phyloP scores from a whole-genome alignment of 2,329 filamentous ascomycete species.

The Fusarium sp. region DNA sequence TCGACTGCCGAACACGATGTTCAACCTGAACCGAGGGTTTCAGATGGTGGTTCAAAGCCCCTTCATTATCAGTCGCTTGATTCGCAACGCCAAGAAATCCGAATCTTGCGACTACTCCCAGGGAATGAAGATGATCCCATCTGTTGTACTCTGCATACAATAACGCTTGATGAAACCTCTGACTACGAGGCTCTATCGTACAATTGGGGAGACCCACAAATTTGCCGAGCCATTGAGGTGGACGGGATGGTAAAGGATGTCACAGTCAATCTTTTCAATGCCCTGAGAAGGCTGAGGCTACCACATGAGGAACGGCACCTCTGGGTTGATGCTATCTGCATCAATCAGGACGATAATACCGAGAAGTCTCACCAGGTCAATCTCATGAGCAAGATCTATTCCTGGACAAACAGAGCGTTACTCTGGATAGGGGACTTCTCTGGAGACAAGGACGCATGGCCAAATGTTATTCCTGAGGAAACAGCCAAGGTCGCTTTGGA shows the following conservation, averaged over 20 bases:
- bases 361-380: background rate
- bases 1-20: background rate
- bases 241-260: background rate
- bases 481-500: background rate
- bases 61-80: background rate
- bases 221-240: background rate
- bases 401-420: background rate
- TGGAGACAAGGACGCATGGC: background rate
- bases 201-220: background rate
- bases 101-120: background rate
- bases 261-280: background rate
- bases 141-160: background rate
- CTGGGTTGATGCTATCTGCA: background rate
- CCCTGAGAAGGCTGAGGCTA: background rate
- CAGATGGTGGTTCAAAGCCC: fast-evolving
- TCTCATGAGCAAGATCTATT: background rate
- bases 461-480: background rate
- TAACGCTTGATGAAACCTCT: background rate
- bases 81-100: background rate
- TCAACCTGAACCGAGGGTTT: background rate
- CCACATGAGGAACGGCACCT: background rate
- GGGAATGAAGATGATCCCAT: background rate
- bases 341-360: background rate
- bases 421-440: background rate
- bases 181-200: background rate